Evolutionary conservation across 2,329 filamentous ascomycete genomes (phyloP), one percentile per base, ranked within the genome.

Genomic region (Diplodia mutila): DNA sequence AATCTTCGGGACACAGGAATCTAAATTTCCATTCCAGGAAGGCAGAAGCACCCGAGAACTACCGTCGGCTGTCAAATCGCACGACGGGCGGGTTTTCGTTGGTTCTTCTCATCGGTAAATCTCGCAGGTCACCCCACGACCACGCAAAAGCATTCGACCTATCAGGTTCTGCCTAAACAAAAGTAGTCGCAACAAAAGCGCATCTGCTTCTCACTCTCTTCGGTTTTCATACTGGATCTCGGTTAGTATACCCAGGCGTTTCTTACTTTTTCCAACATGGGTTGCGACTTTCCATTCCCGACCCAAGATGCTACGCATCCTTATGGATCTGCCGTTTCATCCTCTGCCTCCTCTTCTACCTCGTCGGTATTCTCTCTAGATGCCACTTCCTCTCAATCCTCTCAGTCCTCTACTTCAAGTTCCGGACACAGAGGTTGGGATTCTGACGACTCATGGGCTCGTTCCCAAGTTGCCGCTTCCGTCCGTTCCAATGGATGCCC

Each of bases 321-420:
- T 71, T 94, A 92, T 80, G 87, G 86, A 77, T 86, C 88, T 69
- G 89, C 90, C 51, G 82, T 93, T 83, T 87, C 89, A 75, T 90
- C 90, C 67, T 91, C 91, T 72, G 88, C 90, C 68, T 93, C 91
- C 34, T 90, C 90, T 67, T 93, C 91, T 23, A 87, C 90, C 68
- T 87, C 89, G 67, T 95, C 92, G 39, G 85, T 93, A 73, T 95
- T 92, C 85, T 95, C 92, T 71, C 85, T 90, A 75, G 86, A 87
- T 75, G 78, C 79, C 49, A 75, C 84, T 61, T 90, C 88, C 67
- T 89, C 87, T 23, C 90, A 92, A 80, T 32, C 65, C 54, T 66
- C 65, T 9, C 21, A 48, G 5, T 67, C 65, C 21, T 92, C 91
- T 65, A 87, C 90, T 73, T 89, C 87, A 69, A 84, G 85, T 75